phyloP scores from a whole-genome alignment of 306 rosid genomes.

The Vigna radiata region DNA sequence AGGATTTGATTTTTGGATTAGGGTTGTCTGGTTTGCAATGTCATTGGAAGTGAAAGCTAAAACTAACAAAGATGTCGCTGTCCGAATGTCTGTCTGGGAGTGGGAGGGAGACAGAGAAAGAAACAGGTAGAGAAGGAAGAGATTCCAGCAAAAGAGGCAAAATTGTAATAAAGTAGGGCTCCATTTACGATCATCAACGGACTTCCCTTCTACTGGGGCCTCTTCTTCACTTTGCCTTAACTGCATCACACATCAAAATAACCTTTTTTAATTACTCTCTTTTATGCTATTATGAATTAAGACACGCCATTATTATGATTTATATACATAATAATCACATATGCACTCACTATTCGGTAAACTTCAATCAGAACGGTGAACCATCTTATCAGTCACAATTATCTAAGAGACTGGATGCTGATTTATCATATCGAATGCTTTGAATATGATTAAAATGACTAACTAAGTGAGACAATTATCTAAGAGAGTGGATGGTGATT shows the following conservation, averaged over 20 bases:
- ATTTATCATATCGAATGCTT: too few relatives aligned
- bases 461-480: too few relatives aligned
- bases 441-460: too few relatives aligned
- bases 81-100: slow-evolving; percentile 53
- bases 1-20: background rate
- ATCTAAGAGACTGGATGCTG: too few relatives aligned
- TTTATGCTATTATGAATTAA: too few relatives aligned
- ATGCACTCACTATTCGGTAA: too few relatives aligned
- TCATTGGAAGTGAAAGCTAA: slow-evolving; percentile 14
- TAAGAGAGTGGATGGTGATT: too few relatives aligned
- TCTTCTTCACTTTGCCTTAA: background rate
- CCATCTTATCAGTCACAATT: too few relatives aligned
- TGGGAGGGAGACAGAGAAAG: slow-evolving; percentile 7
- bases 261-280: too few relatives aligned
- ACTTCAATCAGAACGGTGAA: too few relatives aligned
- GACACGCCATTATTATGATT: too few relatives aligned
- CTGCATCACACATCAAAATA: background rate
- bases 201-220: background rate
- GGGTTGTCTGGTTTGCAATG: slow-evolving; percentile 50
- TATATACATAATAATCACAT: too few relatives aligned
- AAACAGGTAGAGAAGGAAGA: background rate
- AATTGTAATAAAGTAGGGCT: background rate
- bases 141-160: background rate
- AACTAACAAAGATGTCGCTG: slow-evolving; percentile 53
- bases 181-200: background rate